Percentiles rank a stretch among this genome's conserved stretches.
phyloP scores from a whole-genome alignment of 2,329 filamentous ascomycete species.

The Talaromyces sp. region DNA sequence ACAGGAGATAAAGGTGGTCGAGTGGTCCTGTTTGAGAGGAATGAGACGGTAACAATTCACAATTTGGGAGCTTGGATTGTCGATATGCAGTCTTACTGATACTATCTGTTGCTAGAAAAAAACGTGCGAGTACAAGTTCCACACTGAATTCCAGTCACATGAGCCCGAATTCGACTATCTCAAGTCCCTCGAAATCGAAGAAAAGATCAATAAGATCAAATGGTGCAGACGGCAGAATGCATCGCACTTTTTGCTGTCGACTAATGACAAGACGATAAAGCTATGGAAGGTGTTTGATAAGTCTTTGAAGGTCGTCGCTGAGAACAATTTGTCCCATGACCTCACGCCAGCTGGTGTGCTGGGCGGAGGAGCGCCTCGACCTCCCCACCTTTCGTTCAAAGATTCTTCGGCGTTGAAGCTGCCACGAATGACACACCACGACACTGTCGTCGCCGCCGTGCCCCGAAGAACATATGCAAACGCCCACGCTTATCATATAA shows the following conservation, averaged over 20 bases:
- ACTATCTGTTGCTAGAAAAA: constrained; percentile 67
- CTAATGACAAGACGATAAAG: constrained; percentile 99
- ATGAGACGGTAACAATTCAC: constrained; percentile 71
- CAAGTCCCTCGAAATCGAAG: constrained; percentile 98
- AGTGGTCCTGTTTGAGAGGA: constrained; percentile 58
- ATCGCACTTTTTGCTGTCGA: constrained; percentile 95
- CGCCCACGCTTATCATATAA: constrained; percentile 98
- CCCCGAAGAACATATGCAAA: constrained; percentile 96
- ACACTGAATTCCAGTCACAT: constrained; percentile 99
- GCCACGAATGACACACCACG: constrained; percentile 92
- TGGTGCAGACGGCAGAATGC: constrained; percentile 98
- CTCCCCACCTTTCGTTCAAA: constrained; percentile 69
- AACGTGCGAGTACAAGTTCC: constrained; percentile 99
- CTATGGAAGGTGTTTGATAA: constrained; percentile 99
- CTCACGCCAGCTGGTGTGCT: constrained; percentile 71
- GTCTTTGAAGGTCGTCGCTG: constrained; percentile 95
- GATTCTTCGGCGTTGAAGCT: constrained; percentile 80
- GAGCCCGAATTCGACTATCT: constrained; percentile 99
- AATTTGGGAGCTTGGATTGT: neutral
- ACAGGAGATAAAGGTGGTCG: constrained; percentile 48
- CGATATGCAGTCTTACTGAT: neutral
- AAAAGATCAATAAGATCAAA: constrained; percentile 99
- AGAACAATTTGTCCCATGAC: constrained; percentile 97
- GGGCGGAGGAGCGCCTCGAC: constrained; percentile 70
- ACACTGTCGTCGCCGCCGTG: constrained; percentile 94